Evolutionary conservation across 805 yeast genomes (phyloP), one percentile per base, ranked within the genome.

Genomic region (Ogataea paraovalis): DNA sequence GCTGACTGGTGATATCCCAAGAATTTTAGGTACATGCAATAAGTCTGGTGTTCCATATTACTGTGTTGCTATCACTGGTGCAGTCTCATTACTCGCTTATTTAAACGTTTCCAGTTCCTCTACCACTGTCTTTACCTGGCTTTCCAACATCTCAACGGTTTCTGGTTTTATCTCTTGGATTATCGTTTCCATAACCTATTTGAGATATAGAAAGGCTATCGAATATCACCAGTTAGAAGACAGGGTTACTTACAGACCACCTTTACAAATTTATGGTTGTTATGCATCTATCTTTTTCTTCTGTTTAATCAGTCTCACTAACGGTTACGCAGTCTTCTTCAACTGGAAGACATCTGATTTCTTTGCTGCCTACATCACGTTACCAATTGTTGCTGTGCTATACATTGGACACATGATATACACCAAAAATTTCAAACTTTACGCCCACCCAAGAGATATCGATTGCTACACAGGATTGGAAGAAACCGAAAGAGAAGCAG

Each of bases 161-260:
- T 79, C 86, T 3, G 87, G 87, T 12, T 82, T 83, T 63, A 60
- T 82, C 39, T 76, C 84, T 23, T 82, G 87, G 88, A 63, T 80
- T 39, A 68, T 74, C 45, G 73, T 78, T 30, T 63, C 76, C 36
- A 62, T 73, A 34, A 77, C 85, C 9, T 81, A 80, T 60, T 48
- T 80, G 34, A 72, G 87, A 65, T 83, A 79, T 75, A 79, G 87
- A 67, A 78, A 76, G 58, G 91, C 87, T 12, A 72, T 84, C 41
- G 54, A 58, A 3, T 76, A 61, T 67, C 80, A 83, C 57, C 69
- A 69, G 34, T 62, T 83, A 43, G 64, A 67, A 49, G 81, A 79
- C 43, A 75, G 86, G 59, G 71, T 80, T 30, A 79, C 87, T 8
- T 84, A 70, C 70, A 76, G 66, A 55, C 75, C 87, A 2, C 65